Base-by-base conservation (phyloP, 202 grass and related monocot species). In the Thinopyrum obtusiflorum region DNA sequence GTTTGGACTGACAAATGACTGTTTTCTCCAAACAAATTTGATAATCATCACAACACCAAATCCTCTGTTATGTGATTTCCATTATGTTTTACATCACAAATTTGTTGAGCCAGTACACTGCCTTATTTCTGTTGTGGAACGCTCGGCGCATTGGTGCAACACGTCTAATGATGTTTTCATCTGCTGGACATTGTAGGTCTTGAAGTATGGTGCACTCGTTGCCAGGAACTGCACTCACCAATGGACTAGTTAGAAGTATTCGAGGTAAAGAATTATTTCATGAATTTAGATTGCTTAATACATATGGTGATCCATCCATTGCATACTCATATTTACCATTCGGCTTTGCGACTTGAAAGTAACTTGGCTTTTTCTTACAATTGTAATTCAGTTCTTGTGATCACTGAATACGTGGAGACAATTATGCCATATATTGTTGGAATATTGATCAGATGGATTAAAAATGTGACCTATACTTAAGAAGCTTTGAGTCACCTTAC, bases 221-320 rank as follows among this genome's bases (percentile, higher is more conserved):
- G 60, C 46, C 49, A 1, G 75, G 84, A 83, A 42, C 62, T 23
- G 28, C 55, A 60, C 53, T 39, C 17, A 24, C 82, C 6, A 24
- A 28, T 46, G 71, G 39, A 68, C 61, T 81, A 76, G 80, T 36
- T 31, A 83, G 20, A 87, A 53, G 74, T 31, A 53, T 51, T 62
- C 17, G 29, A 80, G 84, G 88, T 90, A 68, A 68, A 66, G 25
- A 66, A 11, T 68, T 75, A 5, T 6, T 51, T 83, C 24, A 80
- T 35, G 24, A 5, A 60, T 82, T 83, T 83, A 63, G 5, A 5
- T 31, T 73, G 5, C 61, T 73, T 61, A 1, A 25, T 28, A 11
- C 2, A 2, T 10, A 20, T 67, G 65, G 7, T 29, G 9, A 66
- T 20, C 29, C 65, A 20, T 68, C 65, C 33, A 68, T 68, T 68